These are phyloP conservation scores for Umbellularia californica DNA, from an alignment of 164 flowering plant genomes.

Conservation along the genomic window DNA sequence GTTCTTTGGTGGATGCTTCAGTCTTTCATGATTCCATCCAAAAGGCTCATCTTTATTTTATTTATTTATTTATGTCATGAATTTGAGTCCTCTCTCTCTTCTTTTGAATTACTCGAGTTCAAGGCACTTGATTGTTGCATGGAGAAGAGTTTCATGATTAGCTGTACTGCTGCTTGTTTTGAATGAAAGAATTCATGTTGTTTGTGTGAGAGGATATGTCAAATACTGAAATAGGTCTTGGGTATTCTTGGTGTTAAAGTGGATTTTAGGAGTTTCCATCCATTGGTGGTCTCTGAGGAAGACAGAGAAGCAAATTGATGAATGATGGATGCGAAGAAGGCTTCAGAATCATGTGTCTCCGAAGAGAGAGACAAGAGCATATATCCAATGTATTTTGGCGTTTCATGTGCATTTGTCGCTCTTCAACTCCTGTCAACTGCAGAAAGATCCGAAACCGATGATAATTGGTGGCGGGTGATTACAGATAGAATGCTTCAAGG, in stretches of 20 bases:
- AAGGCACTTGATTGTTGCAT: background rate
- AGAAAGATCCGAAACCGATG: constrained; percentile 22
- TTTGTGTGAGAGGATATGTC: background rate
- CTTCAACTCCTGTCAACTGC: constrained; percentile 36
- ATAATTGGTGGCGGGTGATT: constrained; percentile 36
- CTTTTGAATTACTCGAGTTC: constrained; percentile 10
- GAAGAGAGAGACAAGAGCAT: constrained; percentile 43
- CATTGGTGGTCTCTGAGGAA: background rate
- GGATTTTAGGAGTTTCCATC: background rate
- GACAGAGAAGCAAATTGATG: constrained; percentile 13
- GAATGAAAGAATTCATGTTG: background rate
- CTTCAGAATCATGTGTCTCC: constrained; percentile 20
- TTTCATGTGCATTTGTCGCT: constrained; percentile 79
- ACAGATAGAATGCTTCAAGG: constrained; percentile 64
- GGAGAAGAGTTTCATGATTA: background rate
- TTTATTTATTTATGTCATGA: constrained; percentile 1
- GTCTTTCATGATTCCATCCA: background rate
- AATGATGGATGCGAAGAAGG: constrained; percentile 49
- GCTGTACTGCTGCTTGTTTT: background rate
- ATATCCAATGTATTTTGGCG: constrained; percentile 72
- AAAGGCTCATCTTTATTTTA: background rate
- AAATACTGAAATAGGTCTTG: background rate
- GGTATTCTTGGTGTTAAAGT: background rate
- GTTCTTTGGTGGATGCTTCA: background rate
- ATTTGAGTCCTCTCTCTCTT: background rate